These are phyloP conservation scores for Candida germanica DNA, from an alignment of 805 yeast species.

Conservation along the genomic window DNA sequence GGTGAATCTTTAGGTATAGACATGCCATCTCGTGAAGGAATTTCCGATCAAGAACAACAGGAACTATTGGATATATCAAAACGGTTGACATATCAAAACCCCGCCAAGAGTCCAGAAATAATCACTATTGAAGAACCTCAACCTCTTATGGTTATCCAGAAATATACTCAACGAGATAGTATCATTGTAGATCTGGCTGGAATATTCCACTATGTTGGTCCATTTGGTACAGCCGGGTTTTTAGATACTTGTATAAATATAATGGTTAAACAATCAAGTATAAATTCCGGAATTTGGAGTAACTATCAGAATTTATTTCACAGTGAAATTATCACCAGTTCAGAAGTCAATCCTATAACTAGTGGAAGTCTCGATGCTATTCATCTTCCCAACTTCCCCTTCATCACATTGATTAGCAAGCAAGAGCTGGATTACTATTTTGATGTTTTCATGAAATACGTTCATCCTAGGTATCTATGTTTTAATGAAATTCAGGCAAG, in stretches of 20 bases:
- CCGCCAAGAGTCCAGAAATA: too few species aligned
- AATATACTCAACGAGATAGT: conserved; percentile 7
- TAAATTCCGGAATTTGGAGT: conserved; percentile 1
- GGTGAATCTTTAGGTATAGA: neutral
- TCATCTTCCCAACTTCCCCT: conserved; percentile 5
- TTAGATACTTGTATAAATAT: conserved; percentile 9
- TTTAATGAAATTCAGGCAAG: conserved; percentile 6
- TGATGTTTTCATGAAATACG: conserved; percentile 7
- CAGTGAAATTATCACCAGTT: conserved; percentile 9
- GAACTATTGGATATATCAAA: neutral
- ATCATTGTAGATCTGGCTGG: conserved; percentile 15
- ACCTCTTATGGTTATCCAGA: too few species aligned
- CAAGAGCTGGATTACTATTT: conserved; percentile 12
- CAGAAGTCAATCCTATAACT: conserved; percentile 8
- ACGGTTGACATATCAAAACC: neutral
- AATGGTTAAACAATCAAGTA: conserved; percentile 2
- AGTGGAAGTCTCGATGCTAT: neutral
- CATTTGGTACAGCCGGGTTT: conserved; percentile 15
- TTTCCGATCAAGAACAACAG: neutral
- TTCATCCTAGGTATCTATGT: conserved; percentile 10
- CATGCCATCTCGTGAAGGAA: neutral
- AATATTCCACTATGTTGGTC: conserved; percentile 15
- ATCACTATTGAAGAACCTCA: too few species aligned
- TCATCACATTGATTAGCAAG: conserved; percentile 5
- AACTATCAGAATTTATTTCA: conserved; percentile 2